These are phyloP conservation scores for Daedaleopsis sinensis DNA, from an alignment of 768 basidiomycete species.

Conservation along the genomic window DNA sequence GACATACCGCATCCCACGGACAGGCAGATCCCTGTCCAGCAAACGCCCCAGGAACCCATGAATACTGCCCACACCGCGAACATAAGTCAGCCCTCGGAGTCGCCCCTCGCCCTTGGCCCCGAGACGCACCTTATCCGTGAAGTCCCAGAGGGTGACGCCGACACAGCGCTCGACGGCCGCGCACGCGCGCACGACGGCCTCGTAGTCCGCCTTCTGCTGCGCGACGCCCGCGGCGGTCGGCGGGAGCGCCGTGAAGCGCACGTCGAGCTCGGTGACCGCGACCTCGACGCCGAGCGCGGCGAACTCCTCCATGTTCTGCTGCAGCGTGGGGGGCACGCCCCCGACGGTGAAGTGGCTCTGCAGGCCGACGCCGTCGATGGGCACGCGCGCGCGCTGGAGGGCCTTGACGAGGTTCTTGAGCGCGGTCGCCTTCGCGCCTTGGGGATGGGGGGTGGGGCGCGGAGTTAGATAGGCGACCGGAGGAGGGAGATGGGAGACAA, in stretches of 20 bases:
- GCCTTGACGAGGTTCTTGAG: conserved; percentile 53
- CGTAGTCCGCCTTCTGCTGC: conserved; percentile 61
- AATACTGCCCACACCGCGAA: conserved; percentile 23
- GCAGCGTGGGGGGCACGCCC: conserved; percentile 48
- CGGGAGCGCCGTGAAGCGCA: conserved; percentile 53
- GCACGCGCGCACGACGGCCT: conserved; percentile 55
- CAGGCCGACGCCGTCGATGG: conserved; percentile 64
- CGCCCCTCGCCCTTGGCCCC: too few species aligned
- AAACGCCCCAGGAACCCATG: conserved; percentile 37
- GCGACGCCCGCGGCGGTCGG: conserved; percentile 42
- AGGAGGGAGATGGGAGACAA: too few species aligned
- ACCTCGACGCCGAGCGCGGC: conserved; percentile 64
- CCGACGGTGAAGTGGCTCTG: conserved; percentile 63
- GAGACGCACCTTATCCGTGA: conserved; percentile 37
- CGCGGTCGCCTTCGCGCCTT: conserved; percentile 53
- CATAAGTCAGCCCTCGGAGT: neutral
- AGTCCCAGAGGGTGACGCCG: conserved; percentile 45
- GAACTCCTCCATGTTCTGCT: conserved; percentile 53
- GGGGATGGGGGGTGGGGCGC: neutral
- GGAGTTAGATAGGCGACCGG: too few species aligned
- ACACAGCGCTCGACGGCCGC: conserved; percentile 39
- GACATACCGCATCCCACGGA: conserved; percentile 32
- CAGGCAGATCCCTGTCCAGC: conserved; percentile 34
- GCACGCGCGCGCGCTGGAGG: conserved; percentile 48
- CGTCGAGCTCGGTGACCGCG: conserved; percentile 70